Base-by-base conservation (phyloP, 345 rosid species). In the Citrus sp. region DNA sequence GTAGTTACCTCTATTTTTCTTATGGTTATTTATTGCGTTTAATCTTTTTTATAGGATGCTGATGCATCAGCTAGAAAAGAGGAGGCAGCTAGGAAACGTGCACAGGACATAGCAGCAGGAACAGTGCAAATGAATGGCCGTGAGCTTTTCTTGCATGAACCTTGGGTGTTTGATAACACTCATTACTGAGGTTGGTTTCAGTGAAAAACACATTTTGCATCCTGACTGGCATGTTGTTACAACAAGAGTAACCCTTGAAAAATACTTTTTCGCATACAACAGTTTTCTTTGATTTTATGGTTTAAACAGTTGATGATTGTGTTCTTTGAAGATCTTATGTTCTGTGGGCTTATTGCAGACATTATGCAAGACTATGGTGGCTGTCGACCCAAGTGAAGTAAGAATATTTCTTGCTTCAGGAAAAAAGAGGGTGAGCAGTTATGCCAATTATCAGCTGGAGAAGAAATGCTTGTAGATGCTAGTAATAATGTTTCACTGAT, bases 71-170 rank as follows among this genome's bases (percentile, higher is more conserved):
- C 90, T 22, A 88, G 87, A 82, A 84, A 84, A 85, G 97, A 93
- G 21, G 97, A 90, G 88, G 91, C 89, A 66, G 90, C 88, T 19
- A 92, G 93, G 87, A 93, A 90, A 83, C 98, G 97, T 12, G 84
- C 88, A 7, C 86, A 95, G 78, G 98, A 89, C 78, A 92, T 95
- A 80, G 97, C 93, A 16, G 82, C 95, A 12, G 94, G 95, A 46
- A 88, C 86, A 18, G 90, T 88, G 69, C 93, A 74, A 67, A 93
- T 90, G 98, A 94, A 90, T 49, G 98, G 98, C 21, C 88, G 97
- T 18, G 98, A 94, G 88, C 93, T 94, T 79, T 94, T 93, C 88
- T 66, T 84, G 81, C 95, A 87, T 49, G 90, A 93, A 78, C 98
- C 98, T 2, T 86, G 88, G 91, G 93, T 89, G 56, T 94, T 94